Percentiles rank a stretch among this genome's conserved stretches.
These are phyloP conservation scores for Alternaria incomplexa DNA, from an alignment of 2,329 filamentous ascomycete genomes.

Conservation along the genomic window DNA sequence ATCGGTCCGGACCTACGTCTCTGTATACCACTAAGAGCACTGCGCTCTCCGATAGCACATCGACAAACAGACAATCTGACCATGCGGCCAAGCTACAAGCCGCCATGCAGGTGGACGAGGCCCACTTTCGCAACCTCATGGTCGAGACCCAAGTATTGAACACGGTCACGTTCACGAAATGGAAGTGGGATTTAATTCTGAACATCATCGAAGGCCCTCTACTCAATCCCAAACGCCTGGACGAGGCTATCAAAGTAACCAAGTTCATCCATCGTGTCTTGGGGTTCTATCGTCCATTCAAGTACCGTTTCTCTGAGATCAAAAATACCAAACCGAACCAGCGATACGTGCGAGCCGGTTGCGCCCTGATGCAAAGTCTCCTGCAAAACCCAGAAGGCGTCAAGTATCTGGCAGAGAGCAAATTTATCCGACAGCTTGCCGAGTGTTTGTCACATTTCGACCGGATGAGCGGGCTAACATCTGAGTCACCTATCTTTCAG, in stretches of 20 bases:
- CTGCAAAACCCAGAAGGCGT: constrained; percentile 85
- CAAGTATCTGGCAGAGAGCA: constrained; percentile 87
- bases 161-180: constrained; percentile 90
- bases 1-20: constrained; percentile 69
- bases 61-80: constrained; percentile 50
- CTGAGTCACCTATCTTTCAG: constrained; percentile 87
- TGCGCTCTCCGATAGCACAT: constrained; percentile 22
- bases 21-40: constrained; percentile 41
- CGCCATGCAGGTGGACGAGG: constrained; percentile 68
- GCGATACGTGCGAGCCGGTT: constrained; percentile 89
- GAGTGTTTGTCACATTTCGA: constrained; percentile 97
- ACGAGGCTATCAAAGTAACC: constrained; percentile 91
- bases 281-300: constrained; percentile 96
- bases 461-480: constrained; percentile 75
- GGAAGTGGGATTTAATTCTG: constrained; percentile 95
- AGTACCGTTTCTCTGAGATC: constrained; percentile 90
- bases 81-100: constrained; percentile 59
- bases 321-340: constrained; percentile 92
- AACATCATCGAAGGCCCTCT: constrained; percentile 92
- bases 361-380: constrained; percentile 83
- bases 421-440: constrained; percentile 89
- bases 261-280: constrained; percentile 96
- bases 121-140: constrained; percentile 66
- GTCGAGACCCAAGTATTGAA: constrained; percentile 85
- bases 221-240: constrained; percentile 86